Base-by-base conservation (phyloP, 2,329 filamentous ascomycete species). In the Aspergillus puulaauensis region DNA sequence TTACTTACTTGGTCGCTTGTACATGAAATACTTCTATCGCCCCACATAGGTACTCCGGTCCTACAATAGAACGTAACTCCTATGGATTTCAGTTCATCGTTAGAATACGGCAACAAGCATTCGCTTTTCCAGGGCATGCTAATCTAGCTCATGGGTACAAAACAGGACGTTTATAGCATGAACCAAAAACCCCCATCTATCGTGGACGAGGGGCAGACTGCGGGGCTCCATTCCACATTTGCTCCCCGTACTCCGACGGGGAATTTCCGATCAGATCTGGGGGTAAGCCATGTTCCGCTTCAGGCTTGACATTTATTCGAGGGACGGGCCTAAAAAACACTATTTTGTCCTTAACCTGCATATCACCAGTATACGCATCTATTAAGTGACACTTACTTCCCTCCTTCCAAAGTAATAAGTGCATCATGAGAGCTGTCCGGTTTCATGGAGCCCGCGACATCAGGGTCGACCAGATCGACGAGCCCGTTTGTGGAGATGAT, bases 401-500 rank as follows among this genome's bases (percentile, higher is more conserved):
- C 24, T 19, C 11, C 9, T 35, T 40, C 31, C 5, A 14, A 8
- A n/a, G 7, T n/a, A 54, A 23, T 11, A 40, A 6, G 5, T 15
- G n/a, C 43, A 59, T 17, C 23, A 74, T 75, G 73, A 66, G 70
- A 58, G 72, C 73, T 9, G 66, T 74, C 43, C 69, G 73, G 7
- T 76, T 72, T 61, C 70, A 76, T 56, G 73, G 70, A 24, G 59
- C 61, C 39, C 63, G 66, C 12, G 73, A 76, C 59, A 62, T 75
- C 55, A 70, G 73, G 11, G 54, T 76, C 23, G 71, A 73, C 35
- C 65, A 74, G 52, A 64, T 75, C 14, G 63, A 70, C 21, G 73
- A 73, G 57, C 71, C 71, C 1, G 41, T 61, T 44, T 80, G 82
- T 55, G 73, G 77, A 5, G 70, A 77, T 8, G 81, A 80, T 2